A percentile compares a stretch with the other conserved stretches of the same genome.
Evolutionary conservation across 1,284 basidiomycete species (phyloP).

Genomic region (Heterobasidion parviporum): DNA sequence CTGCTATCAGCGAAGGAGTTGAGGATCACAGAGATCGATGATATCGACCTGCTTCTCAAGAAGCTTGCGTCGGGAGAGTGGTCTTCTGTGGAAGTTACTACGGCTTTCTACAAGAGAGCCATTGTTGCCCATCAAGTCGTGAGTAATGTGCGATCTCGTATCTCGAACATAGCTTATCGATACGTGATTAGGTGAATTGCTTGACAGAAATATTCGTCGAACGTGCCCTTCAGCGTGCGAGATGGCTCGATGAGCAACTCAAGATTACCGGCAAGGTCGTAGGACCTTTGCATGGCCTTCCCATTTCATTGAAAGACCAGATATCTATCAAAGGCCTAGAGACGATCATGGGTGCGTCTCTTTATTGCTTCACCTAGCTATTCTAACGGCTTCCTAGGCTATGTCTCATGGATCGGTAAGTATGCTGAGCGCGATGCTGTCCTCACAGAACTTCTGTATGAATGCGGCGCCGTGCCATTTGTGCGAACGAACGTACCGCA

Average conservation of each 20-base stretch:
- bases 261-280: conserved; percentile 35
- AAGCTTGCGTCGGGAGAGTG: conserved; percentile 43
- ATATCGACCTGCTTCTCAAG: conserved; percentile 38
- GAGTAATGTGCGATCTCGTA: conserved; percentile 17
- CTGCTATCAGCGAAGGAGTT: conserved; percentile 54
- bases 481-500: conserved; percentile 69
- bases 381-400: conserved; percentile 34
- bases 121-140: conserved; percentile 79
- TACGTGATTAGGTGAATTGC: conserved; percentile 35
- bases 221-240: conserved; percentile 42
- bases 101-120: conserved; percentile 74
- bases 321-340: conserved; percentile 44
- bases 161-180: background rate
- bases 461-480: conserved; percentile 59
- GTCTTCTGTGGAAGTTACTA: conserved; percentile 61
- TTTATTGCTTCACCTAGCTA: background rate
- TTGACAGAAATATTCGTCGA: conserved; percentile 48
- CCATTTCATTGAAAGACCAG: conserved; percentile 57
- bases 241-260: conserved; percentile 40
- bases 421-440: conserved; percentile 44
- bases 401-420: conserved; percentile 57
- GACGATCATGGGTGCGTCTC: conserved; percentile 38
- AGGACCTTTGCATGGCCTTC: conserved; percentile 56
- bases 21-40: conserved; percentile 53
- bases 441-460: conserved; percentile 52